Evolutionary conservation across 768 basidiomycete species (phyloP), one percentile per base, ranked within the genome.

Genomic region (Lactifluus volemus): DNA sequence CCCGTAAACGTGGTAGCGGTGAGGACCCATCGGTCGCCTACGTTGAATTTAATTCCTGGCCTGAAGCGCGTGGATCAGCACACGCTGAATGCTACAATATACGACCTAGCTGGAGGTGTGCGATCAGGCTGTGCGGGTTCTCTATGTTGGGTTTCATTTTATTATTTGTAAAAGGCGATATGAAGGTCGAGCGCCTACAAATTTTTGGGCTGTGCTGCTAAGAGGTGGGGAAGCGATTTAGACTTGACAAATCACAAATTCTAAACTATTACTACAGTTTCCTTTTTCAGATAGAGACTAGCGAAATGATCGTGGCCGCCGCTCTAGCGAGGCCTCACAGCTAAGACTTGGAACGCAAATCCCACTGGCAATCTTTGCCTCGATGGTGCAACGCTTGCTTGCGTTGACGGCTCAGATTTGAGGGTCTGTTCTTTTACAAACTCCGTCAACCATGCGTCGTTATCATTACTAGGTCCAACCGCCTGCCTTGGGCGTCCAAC

Each of bases 1-100:
- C 36, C 53, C 60, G 39, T 53, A 41, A 63, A 58, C 61, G 61
- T 58, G 61, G 61, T 58, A 48, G 48, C 25, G 61, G 61, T 54
- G 61, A 63, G 61, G 61, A 58, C 38, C 49, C 39, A 30, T 53
- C 32, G 19, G 34, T 53, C 29, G 38, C 56, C 42, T 58, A 58
- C 25, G 51, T 51, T 42, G 39, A 10, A 21, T 58, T 54, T 49
- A 49, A 48, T 53, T 45, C 55, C 60, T 57, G 55, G 41, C 60
- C 39, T 61, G 15, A 63, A 49, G 61, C 45, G 57, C 61, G 57
- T 63, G 61, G 56, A 63, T 63, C 61, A 63, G 21, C 39, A 53
- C 61, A 58, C 34, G 45, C 45, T 47, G 61, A 63, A 58, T 12
- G 38, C 9, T 25, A 14, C 41, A 61, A 57, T 61, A 44, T 57